Conservation (phyloP, 1,139 yeast species). For the Meyerozyma elateridarum region DNA sequence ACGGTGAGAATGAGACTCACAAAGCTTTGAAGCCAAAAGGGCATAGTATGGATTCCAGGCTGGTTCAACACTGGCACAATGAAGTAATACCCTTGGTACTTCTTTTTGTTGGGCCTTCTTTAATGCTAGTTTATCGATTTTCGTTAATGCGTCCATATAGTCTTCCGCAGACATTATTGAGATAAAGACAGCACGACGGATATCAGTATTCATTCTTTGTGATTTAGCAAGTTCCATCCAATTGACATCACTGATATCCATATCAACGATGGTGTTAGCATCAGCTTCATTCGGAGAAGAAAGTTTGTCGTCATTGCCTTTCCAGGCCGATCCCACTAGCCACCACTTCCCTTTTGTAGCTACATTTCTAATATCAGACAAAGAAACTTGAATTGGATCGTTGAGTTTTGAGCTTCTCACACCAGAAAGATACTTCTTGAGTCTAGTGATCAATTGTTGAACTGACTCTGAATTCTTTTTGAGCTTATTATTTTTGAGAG, state of each 20-base stretch:
- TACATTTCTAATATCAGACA: slow-evolving; percentile 74
- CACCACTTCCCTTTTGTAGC: slow-evolving; percentile 95
- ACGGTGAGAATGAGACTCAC: slow-evolving; percentile 63
- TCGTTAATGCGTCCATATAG: slow-evolving; percentile 79
- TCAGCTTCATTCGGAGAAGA: slow-evolving; percentile 28
- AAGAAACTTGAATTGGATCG: slow-evolving; percentile 81
- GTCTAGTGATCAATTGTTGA: slow-evolving; percentile 48
- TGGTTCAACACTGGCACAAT: slow-evolving; percentile 81
- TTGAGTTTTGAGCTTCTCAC: slow-evolving; percentile 39
- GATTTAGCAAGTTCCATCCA: slow-evolving; percentile 83
- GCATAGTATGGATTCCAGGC: slow-evolving; percentile 91
- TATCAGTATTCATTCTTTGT: slow-evolving; percentile 93
- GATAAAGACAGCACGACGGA: slow-evolving; percentile 87
- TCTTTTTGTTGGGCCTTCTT: slow-evolving; percentile 85
- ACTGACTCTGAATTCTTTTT: slow-evolving; percentile 47
- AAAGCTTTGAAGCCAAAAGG: slow-evolving; percentile 68
- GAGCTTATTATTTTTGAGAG: slow-evolving; percentile 80
- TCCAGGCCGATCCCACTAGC: slow-evolving; percentile 98
- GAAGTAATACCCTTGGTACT: slow-evolving; percentile 77
- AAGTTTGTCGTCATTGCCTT: slow-evolving; percentile 42
- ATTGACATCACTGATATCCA: slow-evolving; percentile 73
- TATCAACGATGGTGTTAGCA: slow-evolving; percentile 40
- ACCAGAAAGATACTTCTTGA: slow-evolving; percentile 65
- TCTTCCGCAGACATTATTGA: slow-evolving; percentile 95
- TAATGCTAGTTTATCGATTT: slow-evolving; percentile 72